These are phyloP conservation scores for Ambrosia hybrid DNA, from an alignment of 140 eudicot genomes.

Conservation along the genomic window DNA sequence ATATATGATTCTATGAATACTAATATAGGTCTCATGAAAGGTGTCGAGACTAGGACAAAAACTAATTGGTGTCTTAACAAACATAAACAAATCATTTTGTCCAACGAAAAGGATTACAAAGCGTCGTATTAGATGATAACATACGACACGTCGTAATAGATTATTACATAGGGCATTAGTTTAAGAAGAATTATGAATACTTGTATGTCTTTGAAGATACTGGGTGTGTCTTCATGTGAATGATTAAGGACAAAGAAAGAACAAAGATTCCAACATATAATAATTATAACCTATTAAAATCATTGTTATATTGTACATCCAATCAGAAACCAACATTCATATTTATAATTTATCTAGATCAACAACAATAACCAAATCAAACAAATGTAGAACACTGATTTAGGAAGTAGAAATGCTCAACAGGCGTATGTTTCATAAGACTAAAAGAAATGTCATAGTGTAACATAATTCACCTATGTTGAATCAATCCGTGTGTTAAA, in stretches of 20 bases:
- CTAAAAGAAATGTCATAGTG: no score
- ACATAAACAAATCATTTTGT: neutral
- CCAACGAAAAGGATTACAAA: conserved; percentile 3
- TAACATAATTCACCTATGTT: no score
- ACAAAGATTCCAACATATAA: neutral
- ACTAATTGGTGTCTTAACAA: neutral
- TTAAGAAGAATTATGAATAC: neutral
- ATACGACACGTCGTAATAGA: neutral
- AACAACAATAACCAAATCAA: neutral
- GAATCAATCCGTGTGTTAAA: no score
- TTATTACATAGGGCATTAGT: neutral
- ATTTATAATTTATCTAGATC: neutral
- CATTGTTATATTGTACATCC: neutral
- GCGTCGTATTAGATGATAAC: neutral
- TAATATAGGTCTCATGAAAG: neutral
- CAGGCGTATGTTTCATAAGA: no score
- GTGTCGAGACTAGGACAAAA: neutral
- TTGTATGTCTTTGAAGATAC: neutral
- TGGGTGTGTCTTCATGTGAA: neutral
- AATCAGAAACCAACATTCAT: neutral
- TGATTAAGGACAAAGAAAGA: neutral
- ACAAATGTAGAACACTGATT: no score
- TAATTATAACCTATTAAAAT: conserved; percentile 15
- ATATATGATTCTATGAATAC: neutral
- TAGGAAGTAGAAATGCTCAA: no score